phyloP scores from a whole-genome alignment of 2,329 filamentous ascomycete species.

The Aspergillus caelatus region DNA sequence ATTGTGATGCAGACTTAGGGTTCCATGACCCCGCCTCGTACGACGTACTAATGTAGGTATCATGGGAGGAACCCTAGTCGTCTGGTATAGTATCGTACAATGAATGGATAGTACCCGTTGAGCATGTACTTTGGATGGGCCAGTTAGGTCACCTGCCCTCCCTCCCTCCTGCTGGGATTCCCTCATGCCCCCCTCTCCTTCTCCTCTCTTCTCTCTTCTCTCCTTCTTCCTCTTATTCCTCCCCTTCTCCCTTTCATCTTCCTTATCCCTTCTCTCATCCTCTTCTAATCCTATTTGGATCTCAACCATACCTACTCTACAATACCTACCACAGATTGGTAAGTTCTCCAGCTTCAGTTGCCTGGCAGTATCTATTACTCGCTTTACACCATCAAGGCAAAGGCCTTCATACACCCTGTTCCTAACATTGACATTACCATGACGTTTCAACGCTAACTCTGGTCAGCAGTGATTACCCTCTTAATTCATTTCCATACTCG shows the following conservation, averaged over 20 bases:
- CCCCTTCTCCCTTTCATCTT: conserved; percentile 11
- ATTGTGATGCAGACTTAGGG: not conserved
- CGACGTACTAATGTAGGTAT: conserved; percentile 6
- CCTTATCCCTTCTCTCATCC: conserved; percentile 11
- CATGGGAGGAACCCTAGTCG: not conserved
- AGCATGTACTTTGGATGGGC: conserved; percentile 14
- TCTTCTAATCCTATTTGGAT: conserved; percentile 7
- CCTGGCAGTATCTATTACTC: not conserved
- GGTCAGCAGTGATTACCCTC: conserved; percentile 7
- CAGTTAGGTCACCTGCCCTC: conserved; percentile 36
- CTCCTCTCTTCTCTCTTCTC: conserved; percentile 9
- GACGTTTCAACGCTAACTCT: not conserved
- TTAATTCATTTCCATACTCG: not conserved
- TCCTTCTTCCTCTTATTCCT: conserved; percentile 6
- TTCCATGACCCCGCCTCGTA: conserved; percentile 2
- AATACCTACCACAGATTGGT: conserved; percentile 11
- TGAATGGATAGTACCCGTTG: conserved; percentile 3
- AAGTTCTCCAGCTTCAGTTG: conserved; percentile 10
- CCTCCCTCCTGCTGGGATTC: conserved; percentile 14
- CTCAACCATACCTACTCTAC: not conserved
- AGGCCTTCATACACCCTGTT: not conserved
- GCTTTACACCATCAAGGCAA: not conserved
- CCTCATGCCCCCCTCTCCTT: conserved; percentile 16
- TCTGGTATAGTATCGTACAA: conserved; percentile 2
- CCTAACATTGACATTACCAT: not conserved